A percentile compares a stretch with the other conserved stretches of the same genome.
Conservation (phyloP, 1,284 basidiomycete species). For the Ustilago shanxiensis region DNA sequence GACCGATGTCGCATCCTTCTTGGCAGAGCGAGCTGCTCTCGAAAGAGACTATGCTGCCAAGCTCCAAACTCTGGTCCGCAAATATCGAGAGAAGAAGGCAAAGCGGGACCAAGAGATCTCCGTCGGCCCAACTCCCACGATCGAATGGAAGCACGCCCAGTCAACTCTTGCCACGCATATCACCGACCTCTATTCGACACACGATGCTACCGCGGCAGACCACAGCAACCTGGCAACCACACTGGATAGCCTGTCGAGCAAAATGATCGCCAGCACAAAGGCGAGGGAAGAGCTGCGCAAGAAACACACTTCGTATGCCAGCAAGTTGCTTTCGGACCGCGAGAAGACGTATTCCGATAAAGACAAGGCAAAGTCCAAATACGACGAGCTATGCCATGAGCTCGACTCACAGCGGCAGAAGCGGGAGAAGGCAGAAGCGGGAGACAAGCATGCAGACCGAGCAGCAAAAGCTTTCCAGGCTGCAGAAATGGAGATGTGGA, state of each 20-base stretch:
- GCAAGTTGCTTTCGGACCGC: slow-evolving; percentile 51
- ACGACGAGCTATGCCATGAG: slow-evolving; percentile 59
- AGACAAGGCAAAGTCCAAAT: slow-evolving; percentile 56
- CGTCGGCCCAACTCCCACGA: slow-evolving; percentile 48
- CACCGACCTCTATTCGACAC: slow-evolving; percentile 29
- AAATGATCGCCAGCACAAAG: slow-evolving; percentile 31
- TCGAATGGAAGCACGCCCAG: slow-evolving; percentile 47
- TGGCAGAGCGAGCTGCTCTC: slow-evolving; percentile 53
- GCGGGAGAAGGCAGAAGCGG: slow-evolving; percentile 51
- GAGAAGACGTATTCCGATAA: slow-evolving; percentile 53
- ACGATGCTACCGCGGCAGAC: slow-evolving; percentile 29
- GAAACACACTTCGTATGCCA: slow-evolving; percentile 42
- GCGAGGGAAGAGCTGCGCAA: slow-evolving; percentile 50
- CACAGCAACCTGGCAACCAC: slow-evolving; percentile 29
- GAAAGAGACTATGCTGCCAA: slow-evolving; percentile 57
- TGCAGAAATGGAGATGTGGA: slow-evolving; percentile 57
- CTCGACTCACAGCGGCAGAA: slow-evolving; percentile 54
- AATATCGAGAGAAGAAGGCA: slow-evolving; percentile 47
- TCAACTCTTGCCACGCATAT: slow-evolving; percentile 34
- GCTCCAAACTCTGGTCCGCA: slow-evolving; percentile 46
- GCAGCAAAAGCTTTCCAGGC: slow-evolving; percentile 47
- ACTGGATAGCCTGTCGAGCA: slow-evolving; percentile 34
- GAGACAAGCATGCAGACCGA: slow-evolving; percentile 50
- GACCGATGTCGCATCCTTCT: slow-evolving; percentile 43
- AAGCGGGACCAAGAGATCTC: slow-evolving; percentile 47